Evolutionary conservation across 805 yeast genomes (phyloP), one percentile per base, ranked within the genome.

Genomic region (Yarrowia divulgata): DNA sequence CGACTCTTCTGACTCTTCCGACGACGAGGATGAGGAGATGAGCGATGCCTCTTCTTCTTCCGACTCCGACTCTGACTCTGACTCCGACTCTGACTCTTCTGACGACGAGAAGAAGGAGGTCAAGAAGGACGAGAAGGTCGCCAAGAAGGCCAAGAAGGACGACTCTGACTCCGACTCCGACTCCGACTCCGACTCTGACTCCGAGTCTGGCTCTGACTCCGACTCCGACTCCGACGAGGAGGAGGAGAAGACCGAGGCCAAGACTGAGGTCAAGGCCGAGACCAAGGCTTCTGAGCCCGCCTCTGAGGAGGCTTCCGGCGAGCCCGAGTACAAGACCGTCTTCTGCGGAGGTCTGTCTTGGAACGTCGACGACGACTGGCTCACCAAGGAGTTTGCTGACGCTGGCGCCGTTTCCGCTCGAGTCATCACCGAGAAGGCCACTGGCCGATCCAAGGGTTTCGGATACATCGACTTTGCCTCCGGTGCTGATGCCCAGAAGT

Each of bases 291-390:
- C 29, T 69, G 71, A 71, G 39, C 72, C 71, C 39, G 73, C 70
- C 16, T 54, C 63, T 37, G 76, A 80, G 66, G 76, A 80, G 67
- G 81, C 78, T 72, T 70, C 76, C 45, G 37, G 19, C 34, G 79
- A 78, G 72, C 69, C 74, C 43, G 80, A 78, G 67, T 97, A 89
- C 81, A 89, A 93, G 75, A 94, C 98, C 71, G 80, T 95, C 73
- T 95, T 95, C 77, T 98, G 93, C 73, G 99, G 99, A 77, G 89
- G 98, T 84, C 87, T 95, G 77, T 93, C 98, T 23, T 95, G 98
- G 98, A 90, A 88, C 81, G 86, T 95, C 77, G 99, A 95, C 77
- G 98, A 93, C 79, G 97, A 89, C 71, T 91, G 97, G 97, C 87
- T 95, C 79, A 84, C 85, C 81, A 83, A 88, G 71, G 98, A 91